phyloP scores from a whole-genome alignment of 805 yeast species.

The Kluyveromyces nonfermentans region DNA sequence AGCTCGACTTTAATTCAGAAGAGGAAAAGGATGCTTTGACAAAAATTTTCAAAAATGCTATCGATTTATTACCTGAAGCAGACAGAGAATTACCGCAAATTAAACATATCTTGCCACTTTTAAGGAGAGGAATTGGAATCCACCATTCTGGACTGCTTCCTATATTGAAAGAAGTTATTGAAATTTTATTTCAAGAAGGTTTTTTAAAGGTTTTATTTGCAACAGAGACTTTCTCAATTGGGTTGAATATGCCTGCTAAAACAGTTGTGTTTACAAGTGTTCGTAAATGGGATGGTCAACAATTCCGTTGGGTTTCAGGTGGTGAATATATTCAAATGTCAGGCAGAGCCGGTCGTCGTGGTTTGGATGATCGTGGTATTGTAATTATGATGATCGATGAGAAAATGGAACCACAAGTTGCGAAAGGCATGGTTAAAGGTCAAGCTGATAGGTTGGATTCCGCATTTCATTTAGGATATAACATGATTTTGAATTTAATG shows the following conservation, averaged over 20 bases:
- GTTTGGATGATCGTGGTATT: slow-evolving; percentile 97
- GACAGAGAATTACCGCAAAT: slow-evolving; percentile 94
- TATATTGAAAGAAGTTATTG: slow-evolving; percentile 88
- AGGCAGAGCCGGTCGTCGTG: slow-evolving; percentile 99
- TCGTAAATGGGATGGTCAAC: slow-evolving; percentile 96
- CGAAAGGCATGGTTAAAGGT: slow-evolving; percentile 99
- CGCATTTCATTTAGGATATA: slow-evolving; percentile 94
- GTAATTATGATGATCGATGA: slow-evolving; percentile 99
- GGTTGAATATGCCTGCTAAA: slow-evolving; percentile 98
- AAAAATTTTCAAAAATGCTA: slow-evolving; percentile 85
- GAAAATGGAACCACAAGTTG: slow-evolving; percentile 98
- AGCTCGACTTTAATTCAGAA: slow-evolving; percentile 85
- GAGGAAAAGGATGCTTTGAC: slow-evolving; percentile 89
- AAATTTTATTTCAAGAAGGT: slow-evolving; percentile 94
- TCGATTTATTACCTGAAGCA: slow-evolving; percentile 75
- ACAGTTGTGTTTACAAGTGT: slow-evolving; percentile 97
- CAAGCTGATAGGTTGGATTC: slow-evolving; percentile 96
- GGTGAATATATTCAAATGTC: slow-evolving; percentile 99
- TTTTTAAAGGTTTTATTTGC: slow-evolving; percentile 90
- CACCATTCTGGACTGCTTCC: slow-evolving; percentile 97
- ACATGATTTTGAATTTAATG: slow-evolving; percentile 91
- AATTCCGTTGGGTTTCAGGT: slow-evolving; percentile 98
- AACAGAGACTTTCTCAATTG: slow-evolving; percentile 96
- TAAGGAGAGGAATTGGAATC: slow-evolving; percentile 94
- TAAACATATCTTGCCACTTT: slow-evolving; percentile 77